These are phyloP conservation scores for Verticillium klebahnii DNA, from an alignment of 2,329 filamentous ascomycete genomes.

Conservation along the genomic window DNA sequence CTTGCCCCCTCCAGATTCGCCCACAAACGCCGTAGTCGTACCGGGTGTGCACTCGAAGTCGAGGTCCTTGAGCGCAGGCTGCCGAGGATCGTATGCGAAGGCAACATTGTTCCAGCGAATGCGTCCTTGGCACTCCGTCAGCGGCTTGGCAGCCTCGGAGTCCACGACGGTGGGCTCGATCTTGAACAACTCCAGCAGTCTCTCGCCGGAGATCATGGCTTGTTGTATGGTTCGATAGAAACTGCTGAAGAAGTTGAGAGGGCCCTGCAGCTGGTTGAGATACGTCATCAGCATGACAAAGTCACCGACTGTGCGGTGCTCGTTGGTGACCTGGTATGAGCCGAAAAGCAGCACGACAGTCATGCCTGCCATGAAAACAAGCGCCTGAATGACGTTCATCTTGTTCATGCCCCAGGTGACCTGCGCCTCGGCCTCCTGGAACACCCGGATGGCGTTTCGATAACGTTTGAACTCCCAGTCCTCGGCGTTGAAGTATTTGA, in stretches of 20 bases:
- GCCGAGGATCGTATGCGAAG: slow-evolving; percentile 85
- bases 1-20: slow-evolving; percentile 94
- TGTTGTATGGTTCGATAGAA: slow-evolving; percentile 96
- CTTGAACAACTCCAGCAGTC: slow-evolving; percentile 92
- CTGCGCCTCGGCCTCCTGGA: slow-evolving; percentile 70
- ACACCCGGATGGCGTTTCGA: slow-evolving; percentile 63
- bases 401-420: slow-evolving; percentile 72
- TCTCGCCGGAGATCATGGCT: slow-evolving; percentile 94
- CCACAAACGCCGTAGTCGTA: slow-evolving; percentile 92
- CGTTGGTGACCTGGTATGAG: slow-evolving; percentile 70
- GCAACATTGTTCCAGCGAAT: slow-evolving; percentile 85
- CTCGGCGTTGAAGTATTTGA: slow-evolving; percentile 87
- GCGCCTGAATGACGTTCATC: slow-evolving; percentile 77
- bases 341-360: slow-evolving; percentile 68
- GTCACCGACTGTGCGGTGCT: slow-evolving; percentile 60
- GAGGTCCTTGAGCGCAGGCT: slow-evolving; percentile 77
- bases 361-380: slow-evolving; percentile 75
- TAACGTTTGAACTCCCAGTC: slow-evolving; percentile 74
- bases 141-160: slow-evolving; percentile 54
- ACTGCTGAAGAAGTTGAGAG: slow-evolving; percentile 84
- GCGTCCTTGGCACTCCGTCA: slow-evolving; percentile 70
- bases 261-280: slow-evolving; percentile 73
- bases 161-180: slow-evolving; percentile 91
- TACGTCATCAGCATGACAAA: slow-evolving; percentile 74
- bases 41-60: slow-evolving; percentile 83